Percentiles rank a stretch among this genome's conserved stretches.
Conservation (phyloP, 1,139 yeast genomes). For the Candida sp. region DNA sequence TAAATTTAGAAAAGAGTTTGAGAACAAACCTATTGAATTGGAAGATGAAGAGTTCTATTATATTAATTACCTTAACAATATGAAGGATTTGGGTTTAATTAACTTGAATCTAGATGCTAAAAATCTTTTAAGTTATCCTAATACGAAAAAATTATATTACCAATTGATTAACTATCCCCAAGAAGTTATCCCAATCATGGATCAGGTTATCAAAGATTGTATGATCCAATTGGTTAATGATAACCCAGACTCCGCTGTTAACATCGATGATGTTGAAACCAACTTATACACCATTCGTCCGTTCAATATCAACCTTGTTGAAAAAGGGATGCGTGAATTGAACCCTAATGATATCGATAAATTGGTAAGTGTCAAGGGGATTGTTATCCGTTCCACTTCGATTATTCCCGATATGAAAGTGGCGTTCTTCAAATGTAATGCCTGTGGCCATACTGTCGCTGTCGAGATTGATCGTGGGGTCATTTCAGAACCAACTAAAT, state of each 20-base stretch:
- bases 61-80: constrained; percentile 65
- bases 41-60: constrained; percentile 76
- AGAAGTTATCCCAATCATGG: constrained; percentile 97
- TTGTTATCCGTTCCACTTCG: constrained; percentile 84
- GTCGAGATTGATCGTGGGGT: constrained; percentile 95
- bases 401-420: constrained; percentile 98
- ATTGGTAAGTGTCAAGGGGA: constrained; percentile 85
- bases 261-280: constrained; percentile 72
- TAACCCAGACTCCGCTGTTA: constrained; percentile 26
- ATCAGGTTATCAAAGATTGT: constrained; percentile 89
- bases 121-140: constrained; percentile 72
- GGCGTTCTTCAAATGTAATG: constrained; percentile 93
- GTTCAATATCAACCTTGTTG: constrained; percentile 60
- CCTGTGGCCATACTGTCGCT: constrained; percentile 89
- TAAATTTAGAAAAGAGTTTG: constrained; percentile 63
- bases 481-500: constrained; percentile 87
- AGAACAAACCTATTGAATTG: constrained; percentile 33
- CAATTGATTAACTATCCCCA: constrained; percentile 93
- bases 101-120: constrained; percentile 83
- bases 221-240: constrained; percentile 77
- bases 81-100: constrained; percentile 77
- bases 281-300: constrained; percentile 87
- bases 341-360: constrained; percentile 97
- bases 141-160: constrained; percentile 75
- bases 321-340: constrained; percentile 87